phyloP scores from a whole-genome alignment of 1,284 basidiomycete species.

The Naganishia cerealis region DNA sequence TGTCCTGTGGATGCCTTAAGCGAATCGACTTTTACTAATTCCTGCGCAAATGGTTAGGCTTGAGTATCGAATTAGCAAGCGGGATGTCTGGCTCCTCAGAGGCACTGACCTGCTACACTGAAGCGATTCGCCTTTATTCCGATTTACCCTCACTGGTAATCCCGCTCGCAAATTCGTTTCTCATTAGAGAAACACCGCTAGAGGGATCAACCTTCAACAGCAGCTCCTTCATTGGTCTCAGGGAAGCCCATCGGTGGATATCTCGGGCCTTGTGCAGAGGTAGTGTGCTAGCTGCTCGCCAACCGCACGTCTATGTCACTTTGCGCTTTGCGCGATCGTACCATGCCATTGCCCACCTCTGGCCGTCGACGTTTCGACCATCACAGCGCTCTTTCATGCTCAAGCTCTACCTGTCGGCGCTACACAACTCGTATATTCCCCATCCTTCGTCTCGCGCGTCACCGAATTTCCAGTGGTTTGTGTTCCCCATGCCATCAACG shows the following conservation, averaged over 20 bases:
- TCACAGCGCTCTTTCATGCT: slow-evolving; percentile 69
- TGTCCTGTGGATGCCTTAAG: not conserved
- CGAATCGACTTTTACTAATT: not conserved
- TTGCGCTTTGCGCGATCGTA: slow-evolving; percentile 64
- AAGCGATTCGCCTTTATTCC: slow-evolving; percentile 36
- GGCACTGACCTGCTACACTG: slow-evolving; percentile 44
- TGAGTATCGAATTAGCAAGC: slow-evolving; percentile 40
- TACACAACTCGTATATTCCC: slow-evolving; percentile 57
- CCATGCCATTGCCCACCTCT: slow-evolving; percentile 66
- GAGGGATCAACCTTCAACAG: not conserved
- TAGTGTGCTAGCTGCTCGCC: slow-evolving; percentile 54
- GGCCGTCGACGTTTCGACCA: slow-evolving; percentile 73
- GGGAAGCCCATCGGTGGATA: slow-evolving; percentile 48
- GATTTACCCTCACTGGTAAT: slow-evolving; percentile 27
- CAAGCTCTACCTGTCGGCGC: slow-evolving; percentile 69
- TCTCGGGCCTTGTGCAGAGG: slow-evolving; percentile 50
- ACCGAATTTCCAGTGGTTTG: slow-evolving; percentile 21
- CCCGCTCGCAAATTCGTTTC: slow-evolving; percentile 35
- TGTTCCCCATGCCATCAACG: slow-evolving; percentile 25
- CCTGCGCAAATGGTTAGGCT: slow-evolving; percentile 34
- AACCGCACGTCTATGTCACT: slow-evolving; percentile 48
- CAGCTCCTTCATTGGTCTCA: slow-evolving; percentile 36
- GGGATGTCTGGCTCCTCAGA: slow-evolving; percentile 13
- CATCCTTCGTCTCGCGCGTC: slow-evolving; percentile 49
- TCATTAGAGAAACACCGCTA: slow-evolving; percentile 24